These are phyloP conservation scores for Rubia peregrina DNA, from an alignment of 305 asterid genomes.

Conservation along the genomic window DNA sequence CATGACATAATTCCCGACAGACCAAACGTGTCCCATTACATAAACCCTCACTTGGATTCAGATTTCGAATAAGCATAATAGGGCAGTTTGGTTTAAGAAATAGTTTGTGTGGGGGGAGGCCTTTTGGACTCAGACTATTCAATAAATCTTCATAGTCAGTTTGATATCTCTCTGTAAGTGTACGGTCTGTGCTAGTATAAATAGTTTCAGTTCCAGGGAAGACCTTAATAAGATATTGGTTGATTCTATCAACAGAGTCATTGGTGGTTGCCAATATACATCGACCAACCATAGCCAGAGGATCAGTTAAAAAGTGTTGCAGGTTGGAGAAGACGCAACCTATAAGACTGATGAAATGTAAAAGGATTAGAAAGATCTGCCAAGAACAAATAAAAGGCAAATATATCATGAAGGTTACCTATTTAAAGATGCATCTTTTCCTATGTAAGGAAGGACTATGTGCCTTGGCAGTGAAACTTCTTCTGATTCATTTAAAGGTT, in stretches of 20 bases:
- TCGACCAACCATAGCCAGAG: neutral
- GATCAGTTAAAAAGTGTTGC: no score
- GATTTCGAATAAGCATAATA: conserved; percentile 7
- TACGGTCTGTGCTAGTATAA: conserved; percentile 8
- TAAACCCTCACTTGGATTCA: conserved; percentile 17
- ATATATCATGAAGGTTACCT: no score
- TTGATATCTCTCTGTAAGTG: neutral
- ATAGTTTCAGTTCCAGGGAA: neutral
- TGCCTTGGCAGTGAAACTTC: neutral
- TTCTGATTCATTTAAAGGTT: neutral
- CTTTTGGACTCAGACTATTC: conserved; percentile 10
- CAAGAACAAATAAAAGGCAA: no score
- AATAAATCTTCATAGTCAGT: conserved; percentile 5
- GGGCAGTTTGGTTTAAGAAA: conserved; percentile 9
- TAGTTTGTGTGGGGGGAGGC: conserved; percentile 17
- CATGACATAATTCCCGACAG: neutral
- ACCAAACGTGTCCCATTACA: conserved; percentile 22
- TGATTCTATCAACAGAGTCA: conserved; percentile 16
- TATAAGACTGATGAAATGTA: neutral
- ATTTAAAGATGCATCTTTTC: neutral
- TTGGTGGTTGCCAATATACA: neutral
- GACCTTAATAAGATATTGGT: neutral
- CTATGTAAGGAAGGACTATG: neutral
- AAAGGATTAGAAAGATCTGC: no score
- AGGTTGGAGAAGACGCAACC: neutral